These are phyloP conservation scores for Alloteropsis semialata DNA, from an alignment of 176 grass and related monocot genomes.

Conservation along the genomic window DNA sequence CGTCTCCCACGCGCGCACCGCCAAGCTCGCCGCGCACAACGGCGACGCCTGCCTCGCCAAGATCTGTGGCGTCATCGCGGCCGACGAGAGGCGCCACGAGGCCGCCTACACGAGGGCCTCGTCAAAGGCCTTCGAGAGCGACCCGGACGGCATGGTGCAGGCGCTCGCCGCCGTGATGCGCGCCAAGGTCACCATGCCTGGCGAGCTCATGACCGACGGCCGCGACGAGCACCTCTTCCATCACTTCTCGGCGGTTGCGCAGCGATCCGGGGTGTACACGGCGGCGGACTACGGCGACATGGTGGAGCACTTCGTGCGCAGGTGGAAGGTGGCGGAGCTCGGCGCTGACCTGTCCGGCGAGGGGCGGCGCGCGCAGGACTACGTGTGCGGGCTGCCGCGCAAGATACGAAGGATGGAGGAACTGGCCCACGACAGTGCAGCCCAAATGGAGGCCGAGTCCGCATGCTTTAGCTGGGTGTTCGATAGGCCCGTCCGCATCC, in stretches of 20 bases:
- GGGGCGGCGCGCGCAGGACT: conserved; percentile 36
- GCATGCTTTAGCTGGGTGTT: conserved; percentile 35
- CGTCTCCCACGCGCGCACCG: conserved; percentile 21
- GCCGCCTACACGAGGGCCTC: conserved; percentile 5
- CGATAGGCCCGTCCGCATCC: conserved; percentile 6
- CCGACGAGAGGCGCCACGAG: conserved; percentile 40
- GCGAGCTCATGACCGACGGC: conserved; percentile 29
- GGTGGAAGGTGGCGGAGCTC: conserved; percentile 32
- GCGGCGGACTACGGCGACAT: conserved; percentile 33
- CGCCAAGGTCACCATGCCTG: conserved; percentile 33
- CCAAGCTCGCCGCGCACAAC: not conserved
- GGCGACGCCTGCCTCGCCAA: conserved; percentile 20
- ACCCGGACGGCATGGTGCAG: conserved; percentile 1
- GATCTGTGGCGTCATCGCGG: conserved; percentile 23
- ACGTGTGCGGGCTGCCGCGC: conserved; percentile 25
- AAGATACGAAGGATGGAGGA: conserved; percentile 26
- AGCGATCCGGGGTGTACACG: conserved; percentile 30
- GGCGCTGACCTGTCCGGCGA: conserved; percentile 7
- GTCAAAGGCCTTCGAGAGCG: not conserved
- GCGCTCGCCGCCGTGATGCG: conserved; percentile 24
- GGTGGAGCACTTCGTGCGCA: conserved; percentile 22
- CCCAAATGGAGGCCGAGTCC: not conserved
- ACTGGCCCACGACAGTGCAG: not conserved
- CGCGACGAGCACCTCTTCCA: conserved; percentile 1
- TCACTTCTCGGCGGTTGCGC: conserved; percentile 22